A percentile compares a stretch with the other conserved stretches of the same genome.
Evolutionary conservation across 495 filamentous ascomycete genomes (phyloP).

Genomic region (Hypoxylon fuscum): DNA sequence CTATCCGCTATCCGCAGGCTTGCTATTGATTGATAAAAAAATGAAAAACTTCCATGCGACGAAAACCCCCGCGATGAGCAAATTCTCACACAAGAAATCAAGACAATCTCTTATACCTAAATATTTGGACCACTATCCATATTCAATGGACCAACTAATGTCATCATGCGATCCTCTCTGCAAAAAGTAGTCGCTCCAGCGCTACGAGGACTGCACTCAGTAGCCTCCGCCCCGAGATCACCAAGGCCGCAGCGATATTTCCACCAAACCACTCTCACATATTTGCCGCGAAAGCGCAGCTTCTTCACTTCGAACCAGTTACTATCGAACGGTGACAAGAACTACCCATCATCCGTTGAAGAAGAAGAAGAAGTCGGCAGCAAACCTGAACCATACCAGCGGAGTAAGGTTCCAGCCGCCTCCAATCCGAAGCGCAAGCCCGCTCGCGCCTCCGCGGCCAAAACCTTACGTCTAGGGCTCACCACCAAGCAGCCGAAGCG

Average conservation of each 20-base stretch:
- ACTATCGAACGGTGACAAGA: slow-evolving; percentile 40
- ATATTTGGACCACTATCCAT: neutral
- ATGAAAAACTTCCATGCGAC: no score
- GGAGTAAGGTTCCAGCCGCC: slow-evolving; percentile 11
- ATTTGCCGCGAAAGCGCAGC: slow-evolving; percentile 48
- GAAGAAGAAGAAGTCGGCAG: slow-evolving; percentile 11
- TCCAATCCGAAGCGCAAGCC: slow-evolving; percentile 55
- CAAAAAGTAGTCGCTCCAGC: slow-evolving; percentile 35
- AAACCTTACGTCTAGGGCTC: slow-evolving; percentile 50
- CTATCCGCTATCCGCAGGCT: no score
- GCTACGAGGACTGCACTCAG: slow-evolving; percentile 38
- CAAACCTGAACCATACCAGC: slow-evolving; percentile 14
- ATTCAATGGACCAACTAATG: slow-evolving; percentile 32
- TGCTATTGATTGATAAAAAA: no score
- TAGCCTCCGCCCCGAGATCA: slow-evolving; percentile 15
- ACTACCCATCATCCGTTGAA: slow-evolving; percentile 3
- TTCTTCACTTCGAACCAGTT: slow-evolving; percentile 54
- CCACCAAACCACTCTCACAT: slow-evolving; percentile 41
- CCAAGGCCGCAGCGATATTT: slow-evolving; percentile 38
- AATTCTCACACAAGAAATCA: neutral
- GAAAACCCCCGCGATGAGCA: neutral
- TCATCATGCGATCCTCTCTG: slow-evolving; percentile 40
- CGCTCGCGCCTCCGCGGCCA: slow-evolving; percentile 46
- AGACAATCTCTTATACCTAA: neutral
- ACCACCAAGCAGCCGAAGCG: slow-evolving; percentile 33